Percentiles rank a stretch among this genome's conserved stretches.
Evolutionary conservation across 495 filamentous ascomycete species (phyloP).

Genomic region (Neurospora sp.): DNA sequence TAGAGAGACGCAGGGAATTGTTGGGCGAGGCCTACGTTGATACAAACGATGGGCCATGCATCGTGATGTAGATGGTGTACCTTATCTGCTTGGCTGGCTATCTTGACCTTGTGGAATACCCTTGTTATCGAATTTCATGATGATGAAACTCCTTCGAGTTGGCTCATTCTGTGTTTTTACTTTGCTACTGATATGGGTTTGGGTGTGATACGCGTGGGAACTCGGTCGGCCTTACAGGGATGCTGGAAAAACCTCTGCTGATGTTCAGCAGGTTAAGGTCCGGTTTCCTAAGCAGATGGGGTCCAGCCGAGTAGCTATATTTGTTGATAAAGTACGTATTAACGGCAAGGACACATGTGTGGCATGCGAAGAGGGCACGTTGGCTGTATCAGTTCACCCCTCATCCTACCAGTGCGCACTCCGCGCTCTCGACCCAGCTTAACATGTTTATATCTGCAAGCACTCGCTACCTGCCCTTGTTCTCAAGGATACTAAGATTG

Average conservation of each 20-base stretch:
- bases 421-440: background rate
- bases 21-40: constrained; percentile 37
- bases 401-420: background rate
- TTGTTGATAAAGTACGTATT: background rate
- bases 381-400: background rate
- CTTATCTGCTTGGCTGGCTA: background rate
- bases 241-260: background rate
- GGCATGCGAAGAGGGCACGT: background rate
- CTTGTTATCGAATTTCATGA: background rate
- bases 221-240: background rate
- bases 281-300: background rate
- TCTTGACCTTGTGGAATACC: background rate
- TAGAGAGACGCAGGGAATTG: constrained; percentile 42
- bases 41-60: constrained; percentile 35
- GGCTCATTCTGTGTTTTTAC: background rate
- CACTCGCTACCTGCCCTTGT: background rate
- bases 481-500: background rate
- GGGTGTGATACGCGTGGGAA: background rate
- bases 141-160: background rate
- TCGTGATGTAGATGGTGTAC: constrained; percentile 17
- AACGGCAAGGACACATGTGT: background rate
- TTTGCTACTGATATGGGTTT: background rate
- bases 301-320: background rate
- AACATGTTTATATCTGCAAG: background rate
- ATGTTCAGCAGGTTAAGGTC: background rate